phyloP scores from a whole-genome alignment of 352 stramenopile species.

The Plasmopara muralis region DNA sequence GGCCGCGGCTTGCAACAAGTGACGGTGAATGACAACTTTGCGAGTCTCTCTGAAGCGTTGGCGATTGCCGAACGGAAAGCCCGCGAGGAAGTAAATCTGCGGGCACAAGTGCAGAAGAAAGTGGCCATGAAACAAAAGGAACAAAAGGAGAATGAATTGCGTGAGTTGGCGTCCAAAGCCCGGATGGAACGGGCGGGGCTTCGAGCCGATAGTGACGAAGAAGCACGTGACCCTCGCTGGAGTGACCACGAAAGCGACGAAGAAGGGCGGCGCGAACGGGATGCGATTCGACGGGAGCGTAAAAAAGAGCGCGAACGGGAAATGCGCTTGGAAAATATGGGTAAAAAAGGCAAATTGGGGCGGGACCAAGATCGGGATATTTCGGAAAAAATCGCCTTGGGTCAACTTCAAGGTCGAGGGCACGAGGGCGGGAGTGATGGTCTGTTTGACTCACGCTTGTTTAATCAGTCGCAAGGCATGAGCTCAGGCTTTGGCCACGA shows the following conservation, averaged over 20 bases:
- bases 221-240: constrained; percentile 13
- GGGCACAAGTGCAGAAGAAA: constrained; percentile 86
- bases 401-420: constrained; percentile 77
- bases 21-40: constrained; percentile 98
- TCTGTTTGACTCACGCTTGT: constrained; percentile 96
- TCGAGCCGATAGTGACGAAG: constrained; percentile 23
- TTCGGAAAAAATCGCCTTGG: constrained; percentile 98
- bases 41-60: constrained; percentile 93
- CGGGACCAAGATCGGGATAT: constrained; percentile 95
- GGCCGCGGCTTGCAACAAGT: constrained; percentile 93
- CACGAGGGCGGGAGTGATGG: constrained; percentile 69
- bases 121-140: constrained; percentile 91
- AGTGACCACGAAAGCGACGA: constrained; percentile 18
- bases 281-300: constrained; percentile 85
- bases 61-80: constrained; percentile 97
- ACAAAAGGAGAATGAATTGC: constrained; percentile 93
- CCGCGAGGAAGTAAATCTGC: constrained; percentile 95
- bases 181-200: constrained; percentile 88
- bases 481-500: constrained; percentile 94
- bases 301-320: constrained; percentile 92
- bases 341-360: constrained; percentile 86
- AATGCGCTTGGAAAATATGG: constrained; percentile 93
- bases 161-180: constrained; percentile 89
- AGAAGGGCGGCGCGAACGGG: constrained; percentile 44
- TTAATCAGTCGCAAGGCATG: constrained; percentile 97